These are phyloP conservation scores for Clitopilus passeckerianus DNA, from an alignment of 768 basidiomycete genomes.

Conservation along the genomic window DNA sequence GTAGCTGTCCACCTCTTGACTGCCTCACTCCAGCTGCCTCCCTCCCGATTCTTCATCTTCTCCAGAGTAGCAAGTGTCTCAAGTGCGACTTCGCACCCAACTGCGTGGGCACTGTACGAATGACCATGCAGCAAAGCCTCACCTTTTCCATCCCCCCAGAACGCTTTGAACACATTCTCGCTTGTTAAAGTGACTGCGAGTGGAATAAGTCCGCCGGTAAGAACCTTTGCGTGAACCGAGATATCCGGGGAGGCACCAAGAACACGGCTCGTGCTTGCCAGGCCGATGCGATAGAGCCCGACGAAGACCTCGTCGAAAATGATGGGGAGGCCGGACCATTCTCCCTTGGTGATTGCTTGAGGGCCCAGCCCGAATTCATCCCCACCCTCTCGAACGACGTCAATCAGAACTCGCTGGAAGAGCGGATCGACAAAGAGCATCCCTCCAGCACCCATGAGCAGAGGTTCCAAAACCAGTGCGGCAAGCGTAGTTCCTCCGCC, in stretches of 20 bases:
- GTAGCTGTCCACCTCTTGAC: constrained; percentile 49
- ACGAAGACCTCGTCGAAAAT: constrained; percentile 97
- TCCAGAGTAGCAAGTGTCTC: constrained; percentile 69
- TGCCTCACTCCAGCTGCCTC: constrained; percentile 49
- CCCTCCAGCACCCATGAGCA: constrained; percentile 92
- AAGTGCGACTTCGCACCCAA: constrained; percentile 90
- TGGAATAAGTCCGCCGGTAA: constrained; percentile 91
- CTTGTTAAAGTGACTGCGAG: constrained; percentile 82
- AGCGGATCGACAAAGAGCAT: constrained; percentile 98
- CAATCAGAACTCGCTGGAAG: constrained; percentile 85
- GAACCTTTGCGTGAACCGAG: constrained; percentile 86
- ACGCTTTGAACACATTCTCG: constrained; percentile 74
- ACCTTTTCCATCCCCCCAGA: constrained; percentile 69
- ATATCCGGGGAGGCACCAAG: constrained; percentile 82
- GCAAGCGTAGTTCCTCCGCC: constrained; percentile 38
- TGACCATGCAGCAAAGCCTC: constrained; percentile 92
- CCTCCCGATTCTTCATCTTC: constrained; percentile 36
- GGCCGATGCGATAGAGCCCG: constrained; percentile 84
- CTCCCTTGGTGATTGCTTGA: constrained; percentile 19
- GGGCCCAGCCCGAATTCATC: constrained; percentile 12
- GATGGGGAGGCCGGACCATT: constrained; percentile 76
- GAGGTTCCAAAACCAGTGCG: constrained; percentile 85
- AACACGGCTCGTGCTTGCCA: constrained; percentile 56
- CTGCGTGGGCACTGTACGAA: constrained; percentile 91
- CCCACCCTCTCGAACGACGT: constrained; percentile 53